Percentiles rank a stretch among this genome's conserved stretches.
Evolutionary conservation across 345 rosid genomes (phyloP).

Genomic region (Garcia nutans): DNA sequence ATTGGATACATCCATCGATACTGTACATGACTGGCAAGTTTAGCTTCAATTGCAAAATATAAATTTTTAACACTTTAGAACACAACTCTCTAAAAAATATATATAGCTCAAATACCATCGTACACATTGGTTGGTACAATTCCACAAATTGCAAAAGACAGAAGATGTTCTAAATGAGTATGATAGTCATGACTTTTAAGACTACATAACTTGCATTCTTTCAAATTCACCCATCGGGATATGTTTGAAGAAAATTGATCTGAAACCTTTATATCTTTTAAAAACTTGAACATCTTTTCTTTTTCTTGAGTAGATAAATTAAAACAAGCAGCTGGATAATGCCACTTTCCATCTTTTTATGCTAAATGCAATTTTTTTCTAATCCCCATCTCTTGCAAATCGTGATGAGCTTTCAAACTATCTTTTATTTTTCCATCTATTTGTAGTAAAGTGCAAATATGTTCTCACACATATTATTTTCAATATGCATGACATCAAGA

Average conservation of each 20-base stretch:
- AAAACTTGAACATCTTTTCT: not conserved
- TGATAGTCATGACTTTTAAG: conserved; percentile 5
- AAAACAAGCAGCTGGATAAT: not conserved
- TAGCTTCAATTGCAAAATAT: conserved; percentile 1
- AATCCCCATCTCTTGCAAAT: not conserved
- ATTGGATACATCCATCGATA: not conserved
- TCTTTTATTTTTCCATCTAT: not conserved
- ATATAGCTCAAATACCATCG: too few relatives aligned
- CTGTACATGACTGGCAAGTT: not conserved
- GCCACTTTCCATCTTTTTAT: not conserved
- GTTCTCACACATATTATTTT: not conserved
- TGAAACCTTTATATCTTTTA: not conserved
- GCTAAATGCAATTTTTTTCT: not conserved
- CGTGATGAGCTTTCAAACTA: not conserved
- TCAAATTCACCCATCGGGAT: not conserved
- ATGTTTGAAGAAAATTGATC: not conserved
- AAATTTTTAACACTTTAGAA: not conserved
- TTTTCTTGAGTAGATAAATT: not conserved
- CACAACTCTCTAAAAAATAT: too few relatives aligned
- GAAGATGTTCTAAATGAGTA: not conserved
- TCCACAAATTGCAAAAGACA: too few relatives aligned
- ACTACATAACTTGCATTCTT: not conserved
- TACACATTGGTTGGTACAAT: too few relatives aligned
- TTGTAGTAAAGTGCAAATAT: not conserved
- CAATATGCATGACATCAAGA: conserved; percentile 5